Evolutionary conservation across 2,329 filamentous ascomycete species (phyloP).

Genomic region (Scedosporium apiospermum): DNA sequence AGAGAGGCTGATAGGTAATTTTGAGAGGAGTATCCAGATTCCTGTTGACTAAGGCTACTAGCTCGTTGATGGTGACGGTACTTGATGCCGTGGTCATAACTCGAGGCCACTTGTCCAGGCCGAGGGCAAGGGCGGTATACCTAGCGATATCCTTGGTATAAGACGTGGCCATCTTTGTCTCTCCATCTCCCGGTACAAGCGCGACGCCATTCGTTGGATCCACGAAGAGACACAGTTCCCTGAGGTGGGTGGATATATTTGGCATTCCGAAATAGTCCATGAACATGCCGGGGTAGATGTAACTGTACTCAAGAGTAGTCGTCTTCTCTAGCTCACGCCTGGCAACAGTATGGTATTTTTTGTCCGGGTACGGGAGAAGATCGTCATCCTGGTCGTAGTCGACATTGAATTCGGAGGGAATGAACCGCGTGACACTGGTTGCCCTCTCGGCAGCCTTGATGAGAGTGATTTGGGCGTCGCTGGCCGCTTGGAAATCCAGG

Average conservation of each 20-base stretch:
- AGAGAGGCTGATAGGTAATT: conserved; percentile 5
- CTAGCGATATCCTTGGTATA: conserved; percentile 20
- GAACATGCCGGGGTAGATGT: conserved; percentile 25
- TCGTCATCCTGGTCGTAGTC: conserved; percentile 24
- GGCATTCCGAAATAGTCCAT: conserved; percentile 26
- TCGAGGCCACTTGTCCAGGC: conserved; percentile 19
- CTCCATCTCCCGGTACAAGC: conserved; percentile 19
- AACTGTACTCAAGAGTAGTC: conserved; percentile 19
- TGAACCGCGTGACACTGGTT: conserved; percentile 22
- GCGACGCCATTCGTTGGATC: conserved; percentile 17
- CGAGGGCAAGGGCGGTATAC: conserved; percentile 20
- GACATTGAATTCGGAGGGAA: conserved; percentile 27
- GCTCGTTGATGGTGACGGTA: conserved; percentile 19
- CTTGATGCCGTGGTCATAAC: conserved; percentile 17
- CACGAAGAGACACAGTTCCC: conserved; percentile 19
- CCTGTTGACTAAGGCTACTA: conserved; percentile 21
- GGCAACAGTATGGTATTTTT: conserved; percentile 18
- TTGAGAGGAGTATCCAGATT: conserved; percentile 11
- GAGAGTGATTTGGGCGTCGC: conserved; percentile 20
- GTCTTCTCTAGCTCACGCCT: conserved; percentile 20
- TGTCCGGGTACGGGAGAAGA: conserved; percentile 22
- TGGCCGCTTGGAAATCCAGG: conserved; percentile 19
- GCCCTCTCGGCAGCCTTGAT: conserved; percentile 21
- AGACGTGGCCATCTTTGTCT: conserved; percentile 21
- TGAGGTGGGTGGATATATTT: conserved; percentile 14